These are phyloP conservation scores for Eucalyptus decipiens DNA, from an alignment of 345 rosid genomes.

Conservation along the genomic window DNA sequence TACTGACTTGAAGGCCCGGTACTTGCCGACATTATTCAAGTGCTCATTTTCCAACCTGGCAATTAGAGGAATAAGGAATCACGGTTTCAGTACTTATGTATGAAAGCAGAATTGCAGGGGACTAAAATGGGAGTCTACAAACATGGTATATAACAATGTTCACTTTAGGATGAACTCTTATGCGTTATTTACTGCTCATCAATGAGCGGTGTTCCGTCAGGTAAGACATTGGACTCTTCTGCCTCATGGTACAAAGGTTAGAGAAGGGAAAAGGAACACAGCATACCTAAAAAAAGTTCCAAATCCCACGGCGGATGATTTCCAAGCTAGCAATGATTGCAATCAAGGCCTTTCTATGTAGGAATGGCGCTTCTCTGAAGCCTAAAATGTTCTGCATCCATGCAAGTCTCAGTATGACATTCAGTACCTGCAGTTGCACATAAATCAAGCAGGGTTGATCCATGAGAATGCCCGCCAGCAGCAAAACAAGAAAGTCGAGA, in stretches of 20 bases:
- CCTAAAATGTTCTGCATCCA: slow-evolving; percentile 63
- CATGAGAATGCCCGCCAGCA: neutral
- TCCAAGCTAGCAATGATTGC: slow-evolving; percentile 55
- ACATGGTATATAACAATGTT: neutral
- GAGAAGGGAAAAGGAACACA: neutral
- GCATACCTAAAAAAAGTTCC: slow-evolving; percentile 83
- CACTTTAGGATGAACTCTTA: neutral
- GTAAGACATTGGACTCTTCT: neutral
- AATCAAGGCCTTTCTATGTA: slow-evolving; percentile 39
- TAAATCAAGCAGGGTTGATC: neutral
- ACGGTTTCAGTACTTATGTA: neutral
- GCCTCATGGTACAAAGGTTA: neutral
- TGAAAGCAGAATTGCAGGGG: neutral
- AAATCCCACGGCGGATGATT: slow-evolving; percentile 75
- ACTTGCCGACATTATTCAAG: neutral
- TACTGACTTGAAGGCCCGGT: neutral
- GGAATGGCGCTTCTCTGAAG: slow-evolving; percentile 33
- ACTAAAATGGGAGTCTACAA: neutral
- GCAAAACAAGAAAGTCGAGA: neutral
- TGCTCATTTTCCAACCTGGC: neutral
- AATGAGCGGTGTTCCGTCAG: neutral
- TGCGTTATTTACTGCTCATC: neutral
- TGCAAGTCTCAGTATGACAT: slow-evolving; percentile 59
- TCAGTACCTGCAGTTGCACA: slow-evolving; percentile 31
- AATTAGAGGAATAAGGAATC: neutral